Evolutionary conservation across 805 yeast genomes (phyloP).

Genomic region (Hanseniaspora thailandica): DNA sequence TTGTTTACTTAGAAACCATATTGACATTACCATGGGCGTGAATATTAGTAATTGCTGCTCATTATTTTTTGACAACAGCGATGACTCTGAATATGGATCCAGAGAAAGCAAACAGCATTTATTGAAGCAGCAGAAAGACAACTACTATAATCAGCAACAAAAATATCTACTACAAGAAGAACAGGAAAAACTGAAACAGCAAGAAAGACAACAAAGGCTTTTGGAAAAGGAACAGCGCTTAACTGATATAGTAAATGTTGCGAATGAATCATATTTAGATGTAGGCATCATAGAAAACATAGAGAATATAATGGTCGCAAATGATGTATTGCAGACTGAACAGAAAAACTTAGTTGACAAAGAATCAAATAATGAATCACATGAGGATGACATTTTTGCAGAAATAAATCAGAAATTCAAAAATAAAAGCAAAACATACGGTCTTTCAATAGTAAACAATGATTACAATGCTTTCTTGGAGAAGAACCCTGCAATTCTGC

Average conservation of each 20-base stretch:
- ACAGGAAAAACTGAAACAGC: constrained; percentile 3
- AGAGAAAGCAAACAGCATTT: constrained; percentile 14
- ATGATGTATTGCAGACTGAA: background rate
- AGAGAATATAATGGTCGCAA: constrained; percentile 11
- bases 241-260: constrained; percentile 11
- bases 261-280: constrained; percentile 12
- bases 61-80: background rate
- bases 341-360: background rate
- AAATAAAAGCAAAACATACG: constrained; percentile 6
- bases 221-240: constrained; percentile 11
- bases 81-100: constrained; percentile 8
- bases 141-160: constrained; percentile 6
- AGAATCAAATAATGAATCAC: background rate
- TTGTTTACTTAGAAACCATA: no score
- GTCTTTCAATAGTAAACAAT: constrained; percentile 2
- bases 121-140: constrained; percentile 8
- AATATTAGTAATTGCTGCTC: constrained; percentile 9
- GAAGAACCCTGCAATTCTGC: constrained; percentile 4
- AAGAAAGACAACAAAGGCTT: constrained; percentile 2
- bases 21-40: no score
- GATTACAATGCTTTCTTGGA: constrained; percentile 1
- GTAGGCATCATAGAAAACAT: constrained; percentile 13
- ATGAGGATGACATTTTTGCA: background rate
- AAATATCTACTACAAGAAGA: background rate
- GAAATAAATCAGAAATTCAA: background rate